Conservation (phyloP, 768 basidiomycete species). For the Cystoderma amianthinum region DNA sequence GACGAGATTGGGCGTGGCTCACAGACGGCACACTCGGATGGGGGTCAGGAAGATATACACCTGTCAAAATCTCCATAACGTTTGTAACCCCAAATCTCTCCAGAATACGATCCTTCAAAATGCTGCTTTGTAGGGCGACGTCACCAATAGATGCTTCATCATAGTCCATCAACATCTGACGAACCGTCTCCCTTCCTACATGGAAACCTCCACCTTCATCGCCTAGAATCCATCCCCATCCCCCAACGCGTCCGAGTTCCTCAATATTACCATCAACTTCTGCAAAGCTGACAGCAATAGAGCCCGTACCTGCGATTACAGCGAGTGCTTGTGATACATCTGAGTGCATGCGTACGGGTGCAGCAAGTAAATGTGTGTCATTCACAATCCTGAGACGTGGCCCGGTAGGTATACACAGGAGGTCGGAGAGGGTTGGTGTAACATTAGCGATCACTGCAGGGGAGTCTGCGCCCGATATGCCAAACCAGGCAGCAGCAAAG, state of each 20-base stretch:
- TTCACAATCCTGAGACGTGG: constrained; percentile 60
- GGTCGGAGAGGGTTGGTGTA: constrained; percentile 41
- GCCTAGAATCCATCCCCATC: constrained; percentile 82
- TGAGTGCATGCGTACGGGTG: constrained; percentile 58
- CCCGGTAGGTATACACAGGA: constrained; percentile 53
- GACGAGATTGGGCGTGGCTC: constrained; percentile 18
- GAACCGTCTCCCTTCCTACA: constrained; percentile 70
- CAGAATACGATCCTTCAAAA: constrained; percentile 42
- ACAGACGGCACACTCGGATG: constrained; percentile 10
- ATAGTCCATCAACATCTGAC: constrained; percentile 53
- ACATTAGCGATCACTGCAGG: constrained; percentile 53
- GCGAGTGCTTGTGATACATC: constrained; percentile 61
- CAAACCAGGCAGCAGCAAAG: constrained; percentile 77
- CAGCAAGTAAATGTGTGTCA: constrained; percentile 80
- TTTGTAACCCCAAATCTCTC: constrained; percentile 46
- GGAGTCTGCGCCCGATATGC: constrained; percentile 78
- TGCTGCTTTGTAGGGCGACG: constrained; percentile 19
- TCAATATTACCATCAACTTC: constrained; percentile 33
- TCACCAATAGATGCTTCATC: constrained; percentile 41
- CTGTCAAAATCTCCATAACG: constrained; percentile 58
- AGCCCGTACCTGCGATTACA: constrained; percentile 79
- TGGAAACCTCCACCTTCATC: constrained; percentile 82
- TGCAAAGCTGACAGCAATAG: constrained; percentile 63
- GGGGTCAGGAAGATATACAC: constrained; percentile 60
- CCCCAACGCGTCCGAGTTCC: constrained; percentile 67